These are phyloP conservation scores for Lactifluus subvellereus DNA, from an alignment of 768 basidiomycete species.

Conservation along the genomic window DNA sequence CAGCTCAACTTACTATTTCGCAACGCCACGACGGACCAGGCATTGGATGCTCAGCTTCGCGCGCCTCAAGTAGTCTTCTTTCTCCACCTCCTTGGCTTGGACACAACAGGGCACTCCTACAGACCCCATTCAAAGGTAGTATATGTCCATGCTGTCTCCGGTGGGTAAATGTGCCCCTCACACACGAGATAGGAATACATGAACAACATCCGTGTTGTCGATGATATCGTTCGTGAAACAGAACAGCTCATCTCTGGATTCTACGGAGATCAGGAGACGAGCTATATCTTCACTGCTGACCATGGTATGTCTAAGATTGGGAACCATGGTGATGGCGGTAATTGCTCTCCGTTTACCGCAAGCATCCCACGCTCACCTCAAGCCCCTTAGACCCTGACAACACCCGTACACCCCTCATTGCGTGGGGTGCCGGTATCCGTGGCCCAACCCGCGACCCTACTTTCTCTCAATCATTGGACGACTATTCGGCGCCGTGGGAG, in stretches of 20 bases:
- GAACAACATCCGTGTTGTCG: constrained; percentile 76
- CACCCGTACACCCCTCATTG: constrained; percentile 77
- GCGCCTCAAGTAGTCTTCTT: constrained; percentile 68
- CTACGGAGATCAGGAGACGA: constrained; percentile 63
- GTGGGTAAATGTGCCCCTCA: not conserved
- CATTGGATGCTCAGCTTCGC: constrained; percentile 47
- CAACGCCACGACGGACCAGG: constrained; percentile 53
- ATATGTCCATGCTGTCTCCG: not conserved
- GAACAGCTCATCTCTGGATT: constrained; percentile 58
- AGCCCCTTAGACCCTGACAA: constrained; percentile 66
- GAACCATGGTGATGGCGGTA: constrained; percentile 86
- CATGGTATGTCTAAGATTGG: constrained; percentile 88
- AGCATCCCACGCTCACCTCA: constrained; percentile 2
- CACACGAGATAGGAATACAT: constrained; percentile 64
- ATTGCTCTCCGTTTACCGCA: constrained; percentile 25
- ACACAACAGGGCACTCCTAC: constrained; percentile 85
- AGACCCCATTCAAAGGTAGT: constrained; percentile 69
- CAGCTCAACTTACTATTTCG: constrained; percentile 53
- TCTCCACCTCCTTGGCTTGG: constrained; percentile 75
- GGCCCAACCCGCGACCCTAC: constrained; percentile 52
- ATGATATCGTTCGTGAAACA: constrained; percentile 61
- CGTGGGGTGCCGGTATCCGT: constrained; percentile 76
- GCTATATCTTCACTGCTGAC: constrained; percentile 79
- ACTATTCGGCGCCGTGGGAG: constrained; percentile 61
- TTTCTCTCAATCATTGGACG: constrained; percentile 54